Conservation (phyloP, 441 rosid genomes). For the Pelargonium cotyledonis region DNA sequence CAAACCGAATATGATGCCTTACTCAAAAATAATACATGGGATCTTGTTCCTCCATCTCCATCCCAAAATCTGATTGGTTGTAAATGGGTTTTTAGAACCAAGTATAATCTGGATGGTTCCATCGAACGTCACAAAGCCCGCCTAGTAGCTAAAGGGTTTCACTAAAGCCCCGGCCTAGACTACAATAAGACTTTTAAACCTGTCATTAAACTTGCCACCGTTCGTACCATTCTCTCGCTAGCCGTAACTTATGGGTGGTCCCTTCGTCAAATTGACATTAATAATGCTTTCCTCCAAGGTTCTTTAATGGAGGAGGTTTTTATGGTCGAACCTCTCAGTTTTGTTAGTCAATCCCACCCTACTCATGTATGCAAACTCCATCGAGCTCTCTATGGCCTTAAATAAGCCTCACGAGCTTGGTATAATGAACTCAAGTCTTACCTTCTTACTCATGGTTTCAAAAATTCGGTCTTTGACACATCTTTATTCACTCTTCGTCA, state of each 20-base stretch:
- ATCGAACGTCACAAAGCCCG: not conserved
- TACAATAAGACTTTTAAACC: not conserved
- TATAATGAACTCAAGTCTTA: not conserved
- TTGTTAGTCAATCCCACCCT: not conserved
- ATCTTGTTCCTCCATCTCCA: not conserved
- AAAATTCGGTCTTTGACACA: not conserved
- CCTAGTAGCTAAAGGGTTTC: not conserved
- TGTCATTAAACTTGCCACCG: not conserved
- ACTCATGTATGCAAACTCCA: not conserved
- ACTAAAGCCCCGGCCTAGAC: not conserved
- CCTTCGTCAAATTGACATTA: not conserved
- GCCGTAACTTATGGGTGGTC: not conserved
- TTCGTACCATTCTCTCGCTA: conserved; percentile 6
- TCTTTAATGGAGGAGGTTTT: not conserved
- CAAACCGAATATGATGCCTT: not conserved
- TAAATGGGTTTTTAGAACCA: not conserved
- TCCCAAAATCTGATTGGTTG: not conserved
- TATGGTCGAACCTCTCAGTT: not conserved
- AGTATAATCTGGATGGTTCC: not conserved
- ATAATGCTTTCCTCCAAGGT: conserved; percentile 5
- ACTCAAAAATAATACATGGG: not conserved
- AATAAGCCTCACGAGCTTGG: not conserved
- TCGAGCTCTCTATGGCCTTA: not conserved
- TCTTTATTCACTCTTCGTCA: not conserved
- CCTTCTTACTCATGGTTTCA: not conserved